Evolutionary conservation across 2,329 filamentous ascomycete species (phyloP), one percentile per base, ranked within the genome.

Genomic region (Talaromyces sp.): DNA sequence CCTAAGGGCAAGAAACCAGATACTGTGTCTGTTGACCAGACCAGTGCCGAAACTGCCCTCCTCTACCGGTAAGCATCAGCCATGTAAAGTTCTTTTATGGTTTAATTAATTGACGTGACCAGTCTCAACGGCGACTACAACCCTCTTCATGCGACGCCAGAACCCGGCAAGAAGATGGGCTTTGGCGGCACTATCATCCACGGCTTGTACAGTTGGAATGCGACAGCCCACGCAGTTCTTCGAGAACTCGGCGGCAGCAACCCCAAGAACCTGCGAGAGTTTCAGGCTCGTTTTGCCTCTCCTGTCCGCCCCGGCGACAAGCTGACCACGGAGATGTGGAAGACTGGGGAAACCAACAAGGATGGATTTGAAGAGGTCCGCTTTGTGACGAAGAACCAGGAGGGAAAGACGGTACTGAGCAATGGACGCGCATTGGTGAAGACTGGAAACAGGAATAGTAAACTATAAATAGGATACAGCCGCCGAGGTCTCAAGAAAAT

Each of bases 101-200:
- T 38, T 7, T 57, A 48, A 56, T 58, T 31, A 38, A 12, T 54
- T 1, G 5, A n/a, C 9, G 4, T 4, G 41, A 69, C 71, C 64
- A 84, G 91, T 64, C 83, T 96, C 56, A 96, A 96, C 68, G 92
- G 92, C 65, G 92, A 96, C 79, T 96, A 96, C 78, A 96, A 96
- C 79, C 92, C 92, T 29, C 86, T 96, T 38, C 92, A 96, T 73
- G 91, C 91, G 7, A 90, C 89, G 19, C 91, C 91, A 12, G 90
- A 91, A 76, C 90, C 91, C 0, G 91, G 91, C 62, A 78, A 85
- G 75, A 88, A 91, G 78, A 96, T 96, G 90, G 92, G 92, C 62
- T 96, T 96, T 67, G 90, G 91, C 29, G 92, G 92, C 35, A 81
- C 86, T 67, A 96, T 96, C 74, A 89, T 96, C 73, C 92, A 96